Evolutionary conservation across 2,329 filamentous ascomycete genomes (phyloP), one percentile per base, ranked within the genome.

Genomic region (Tolypocladium capitatum): DNA sequence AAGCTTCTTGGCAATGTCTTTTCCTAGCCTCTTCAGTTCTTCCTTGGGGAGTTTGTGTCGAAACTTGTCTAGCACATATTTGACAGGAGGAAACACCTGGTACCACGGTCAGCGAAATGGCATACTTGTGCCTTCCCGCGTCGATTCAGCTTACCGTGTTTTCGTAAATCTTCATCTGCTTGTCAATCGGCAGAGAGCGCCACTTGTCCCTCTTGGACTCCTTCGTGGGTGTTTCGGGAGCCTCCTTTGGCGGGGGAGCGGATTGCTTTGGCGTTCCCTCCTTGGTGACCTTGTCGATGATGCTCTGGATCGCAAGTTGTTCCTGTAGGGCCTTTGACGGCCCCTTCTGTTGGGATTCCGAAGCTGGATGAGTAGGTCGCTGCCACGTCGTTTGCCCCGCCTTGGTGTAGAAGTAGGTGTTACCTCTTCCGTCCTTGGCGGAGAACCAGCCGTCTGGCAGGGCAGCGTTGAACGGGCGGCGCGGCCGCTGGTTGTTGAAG

Each of bases 131-230:
- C n/a, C 9, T 7, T 13, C 14, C 16, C 38, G 38, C 9, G 16
- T 28, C 6, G 5, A 6, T 30, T 9, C 16, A 27, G 34, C 86
- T 64, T 74, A 94, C 88, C 46, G 89, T 94, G 60, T 90, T 90
- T 64, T 96, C 90, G 58, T 96, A 97, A 2, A 95, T 74, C 69
- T 88, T 95, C 78, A 89, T 94, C 66, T 92, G 87, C 67, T 96
- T 96, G 54, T 96, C 90, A 55, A 81, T 63, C 1, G 83, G 72
- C 31, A 83, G 63, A 50, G 74, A 75, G 48, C 79, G 75, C 85
- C 85, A 89, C 61, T 83, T 86, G 43, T 87, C 83, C 56, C 75
- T 74, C 56, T 78, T 82, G 6, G 73, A 72, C 63, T 83, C 76
- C 42, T 73, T 73, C 5, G 70, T 66, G 6, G 75, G 73, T 1